Percentiles rank a stretch among this genome's conserved stretches.
Evolutionary conservation across 164 flowering plant genomes (phyloP).

Genomic region (Liquidambar formosana): DNA sequence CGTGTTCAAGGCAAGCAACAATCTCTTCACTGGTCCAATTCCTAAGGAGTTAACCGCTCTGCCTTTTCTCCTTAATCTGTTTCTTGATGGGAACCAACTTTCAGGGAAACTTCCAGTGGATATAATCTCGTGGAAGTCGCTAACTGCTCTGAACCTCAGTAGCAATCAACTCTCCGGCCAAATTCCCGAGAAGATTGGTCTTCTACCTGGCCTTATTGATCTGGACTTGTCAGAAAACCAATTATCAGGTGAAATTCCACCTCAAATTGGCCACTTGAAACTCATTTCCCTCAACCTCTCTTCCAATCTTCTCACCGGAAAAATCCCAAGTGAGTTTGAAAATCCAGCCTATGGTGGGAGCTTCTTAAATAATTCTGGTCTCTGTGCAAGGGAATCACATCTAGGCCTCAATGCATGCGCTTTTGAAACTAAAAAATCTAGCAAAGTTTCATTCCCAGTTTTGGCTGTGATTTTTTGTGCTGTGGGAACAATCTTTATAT

Average conservation of each 20-base stretch:
- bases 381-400: too few relatives aligned
- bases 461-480: slow-evolving; percentile 19
- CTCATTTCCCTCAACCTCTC: slow-evolving; percentile 46
- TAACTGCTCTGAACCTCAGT: slow-evolving; percentile 37
- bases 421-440: too few relatives aligned
- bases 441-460: slow-evolving; percentile 17
- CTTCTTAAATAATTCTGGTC: too few relatives aligned
- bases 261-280: slow-evolving; percentile 22
- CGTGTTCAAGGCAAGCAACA: slow-evolving; percentile 49
- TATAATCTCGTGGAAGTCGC: slow-evolving; percentile 44
- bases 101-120: slow-evolving; percentile 40
- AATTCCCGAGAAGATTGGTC: slow-evolving; percentile 40
- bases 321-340: slow-evolving; percentile 38
- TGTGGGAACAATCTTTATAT: slow-evolving; percentile 1
- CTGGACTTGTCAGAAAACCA: slow-evolving; percentile 54
- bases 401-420: too few relatives aligned
- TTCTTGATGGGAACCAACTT: slow-evolving; percentile 48
- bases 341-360: slow-evolving; percentile 34
- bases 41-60: slow-evolving; percentile 47
- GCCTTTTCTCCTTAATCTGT: slow-evolving; percentile 27
- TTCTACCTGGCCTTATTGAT: slow-evolving; percentile 24
- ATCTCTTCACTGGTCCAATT: slow-evolving; percentile 47
- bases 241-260: slow-evolving; percentile 51
- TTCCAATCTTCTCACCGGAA: slow-evolving; percentile 47
- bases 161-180: slow-evolving; percentile 44